These are phyloP conservation scores for Pisolithus tinctorius DNA, from an alignment of 768 basidiomycete species.

Conservation along the genomic window DNA sequence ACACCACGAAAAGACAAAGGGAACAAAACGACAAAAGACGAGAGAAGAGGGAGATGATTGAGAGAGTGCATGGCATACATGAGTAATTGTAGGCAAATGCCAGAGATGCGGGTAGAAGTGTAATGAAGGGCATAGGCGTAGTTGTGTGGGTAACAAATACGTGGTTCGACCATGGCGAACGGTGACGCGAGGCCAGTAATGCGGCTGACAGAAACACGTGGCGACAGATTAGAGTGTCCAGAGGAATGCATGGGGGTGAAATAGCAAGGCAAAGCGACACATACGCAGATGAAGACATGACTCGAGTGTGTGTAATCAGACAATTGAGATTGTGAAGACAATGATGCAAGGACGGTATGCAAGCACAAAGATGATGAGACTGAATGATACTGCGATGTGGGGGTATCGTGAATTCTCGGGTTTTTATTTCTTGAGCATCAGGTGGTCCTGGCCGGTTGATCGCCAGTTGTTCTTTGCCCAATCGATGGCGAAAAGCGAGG, in stretches of 20 bases:
- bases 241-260: slow-evolving; percentile 25
- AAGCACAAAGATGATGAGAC: slow-evolving; percentile 25
- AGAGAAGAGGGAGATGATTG: slow-evolving; percentile 2
- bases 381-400: slow-evolving; percentile 15
- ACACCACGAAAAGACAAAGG: slow-evolving; percentile 11
- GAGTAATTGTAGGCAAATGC: slow-evolving; percentile 16
- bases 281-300: slow-evolving; percentile 29
- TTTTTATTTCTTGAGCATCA: slow-evolving; percentile 25
- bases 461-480: slow-evolving; percentile 55
- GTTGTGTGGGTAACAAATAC: slow-evolving; percentile 25
- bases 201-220: slow-evolving; percentile 13
- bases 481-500: slow-evolving; percentile 67
- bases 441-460: slow-evolving; percentile 26
- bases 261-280: slow-evolving; percentile 34
- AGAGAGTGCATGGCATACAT: slow-evolving; percentile 20
- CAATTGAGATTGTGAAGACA: slow-evolving; percentile 29
- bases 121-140: slow-evolving; percentile 22
- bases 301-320: slow-evolving; percentile 32
- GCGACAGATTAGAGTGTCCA: slow-evolving; percentile 8
- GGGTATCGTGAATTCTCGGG: neutral
- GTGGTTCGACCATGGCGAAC: slow-evolving; percentile 25
- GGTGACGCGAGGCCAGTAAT: slow-evolving; percentile 14
- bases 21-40: slow-evolving; percentile 19
- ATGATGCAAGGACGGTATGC: slow-evolving; percentile 30
- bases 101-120: slow-evolving; percentile 11